phyloP scores from a whole-genome alignment of 768 basidiomycete genomes.

The Pulveroboletus frians region DNA sequence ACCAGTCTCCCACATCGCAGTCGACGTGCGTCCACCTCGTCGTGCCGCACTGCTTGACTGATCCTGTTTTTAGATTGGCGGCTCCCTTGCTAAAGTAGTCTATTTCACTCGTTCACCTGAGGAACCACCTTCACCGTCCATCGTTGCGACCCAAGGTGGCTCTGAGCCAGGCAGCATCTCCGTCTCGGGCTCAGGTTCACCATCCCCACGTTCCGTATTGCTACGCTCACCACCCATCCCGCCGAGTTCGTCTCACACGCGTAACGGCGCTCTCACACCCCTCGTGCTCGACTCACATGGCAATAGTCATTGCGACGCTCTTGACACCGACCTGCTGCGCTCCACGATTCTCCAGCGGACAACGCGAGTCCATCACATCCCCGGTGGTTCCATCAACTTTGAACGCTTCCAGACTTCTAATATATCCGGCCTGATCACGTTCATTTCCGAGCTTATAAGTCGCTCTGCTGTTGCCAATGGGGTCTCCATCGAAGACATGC shows the following conservation, averaged over 20 bases:
- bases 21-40: conserved; percentile 67
- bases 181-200: conserved; percentile 32
- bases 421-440: conserved; percentile 77
- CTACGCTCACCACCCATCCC: conserved; percentile 23
- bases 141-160: conserved; percentile 56
- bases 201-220: conserved; percentile 5
- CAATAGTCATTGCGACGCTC: conserved; percentile 20
- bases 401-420: conserved; percentile 93
- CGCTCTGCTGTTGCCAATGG: conserved; percentile 81
- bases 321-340: conserved; percentile 45
- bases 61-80: conserved; percentile 67
- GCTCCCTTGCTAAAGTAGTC: conserved; percentile 94
- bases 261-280: conserved; percentile 78
- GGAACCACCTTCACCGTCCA: conserved; percentile 72
- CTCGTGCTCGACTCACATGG: conserved; percentile 57
- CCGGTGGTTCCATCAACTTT: conserved; percentile 96
- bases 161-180: conserved; percentile 42
- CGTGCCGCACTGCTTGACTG: background rate
- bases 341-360: conserved; percentile 66
- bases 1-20: conserved; percentile 93
- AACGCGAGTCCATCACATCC: conserved; percentile 62
- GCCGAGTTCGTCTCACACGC: conserved; percentile 32
- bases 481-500: conserved; percentile 88
- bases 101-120: conserved; percentile 95
- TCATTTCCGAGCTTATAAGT: conserved; percentile 82